These are phyloP conservation scores for Cytidiella melzeri DNA, from an alignment of 768 basidiomycete genomes.

Conservation along the genomic window DNA sequence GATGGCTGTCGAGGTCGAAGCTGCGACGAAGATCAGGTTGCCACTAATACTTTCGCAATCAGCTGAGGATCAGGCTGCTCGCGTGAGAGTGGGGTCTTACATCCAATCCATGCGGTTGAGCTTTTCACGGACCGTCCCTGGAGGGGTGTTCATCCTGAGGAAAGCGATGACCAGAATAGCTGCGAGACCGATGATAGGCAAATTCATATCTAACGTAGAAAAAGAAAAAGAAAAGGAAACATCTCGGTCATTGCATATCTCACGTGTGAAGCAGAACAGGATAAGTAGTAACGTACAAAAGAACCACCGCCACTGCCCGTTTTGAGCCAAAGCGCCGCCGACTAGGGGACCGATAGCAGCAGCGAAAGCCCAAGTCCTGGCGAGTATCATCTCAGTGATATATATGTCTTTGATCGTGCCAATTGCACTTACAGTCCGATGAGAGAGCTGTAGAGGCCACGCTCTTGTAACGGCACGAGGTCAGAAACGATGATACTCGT, in stretches of 20 bases:
- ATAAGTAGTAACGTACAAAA: constrained; percentile 22
- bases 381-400: neutral
- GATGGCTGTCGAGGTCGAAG: constrained; percentile 13
- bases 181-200: constrained; percentile 19
- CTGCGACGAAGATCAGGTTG: constrained; percentile 18
- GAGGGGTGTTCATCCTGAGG: constrained; percentile 16
- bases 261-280: neutral
- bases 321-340: constrained; percentile 17
- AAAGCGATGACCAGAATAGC: constrained; percentile 12
- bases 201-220: constrained; percentile 17
- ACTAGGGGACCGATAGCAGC: constrained; percentile 21
- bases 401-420: neutral
- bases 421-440: constrained; percentile 20
- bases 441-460: constrained; percentile 28
- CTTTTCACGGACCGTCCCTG: constrained; percentile 14
- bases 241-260: neutral
- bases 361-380: constrained; percentile 14
- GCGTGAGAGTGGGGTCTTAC: constrained; percentile 10
- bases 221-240: neutral
- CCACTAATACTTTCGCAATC: constrained; percentile 16
- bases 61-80: neutral
- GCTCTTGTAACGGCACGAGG: constrained; percentile 29
- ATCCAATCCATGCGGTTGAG: constrained; percentile 25
- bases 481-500: constrained; percentile 31
- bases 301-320: constrained; percentile 23